Evolutionary conservation across 768 basidiomycete genomes (phyloP), one percentile per base, ranked within the genome.

Genomic region (Sporobolomyces roseus): DNA sequence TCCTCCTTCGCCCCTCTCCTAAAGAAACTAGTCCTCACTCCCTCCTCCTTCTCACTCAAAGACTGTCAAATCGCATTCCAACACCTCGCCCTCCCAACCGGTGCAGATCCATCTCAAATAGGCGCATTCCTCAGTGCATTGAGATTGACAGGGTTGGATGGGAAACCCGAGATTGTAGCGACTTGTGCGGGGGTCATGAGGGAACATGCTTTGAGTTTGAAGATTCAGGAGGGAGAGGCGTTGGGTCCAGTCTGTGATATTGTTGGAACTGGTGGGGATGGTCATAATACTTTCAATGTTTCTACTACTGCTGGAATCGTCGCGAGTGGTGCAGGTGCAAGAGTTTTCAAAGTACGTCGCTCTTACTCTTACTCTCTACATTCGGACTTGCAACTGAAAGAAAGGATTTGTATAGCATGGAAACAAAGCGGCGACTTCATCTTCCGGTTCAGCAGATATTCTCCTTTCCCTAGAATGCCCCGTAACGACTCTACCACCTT

Each of bases 271-370:
- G 92, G 94, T 16, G 94, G 96, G 10, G 96, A 97, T 79, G 93
- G 93, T 0, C 86, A 93, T 79, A 90, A 97, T 76, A 87, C 93
- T 0, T 97, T 93, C 84, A 97, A 98, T 77, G 93, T 97, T 60
- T 93, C 91, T 77, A 97, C 94, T 1, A 88, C 91, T 3, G 93
- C 94, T 3, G 93, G 85, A 1, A 84, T 99, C 68, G 90, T 97
- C 25, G 94, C 93, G 33, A 92, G 93, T 29, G 94, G 93, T 19
- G 90, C 93, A 10, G 94, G 94, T 8, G 90, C 90, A 0, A 83
- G 92, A 38, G 92, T 99, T 3, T 85, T 91, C 78, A 97, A 99
- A 83, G 93, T 90, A 75, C 16, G 8, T 12, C 29, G 19, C 51
- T 74, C 29, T 25, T 29, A 43, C 25, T 33, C 35, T 32, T 50